Conservation (phyloP, 169 alveolate species). For the Perkinsus chesapeaki region DNA sequence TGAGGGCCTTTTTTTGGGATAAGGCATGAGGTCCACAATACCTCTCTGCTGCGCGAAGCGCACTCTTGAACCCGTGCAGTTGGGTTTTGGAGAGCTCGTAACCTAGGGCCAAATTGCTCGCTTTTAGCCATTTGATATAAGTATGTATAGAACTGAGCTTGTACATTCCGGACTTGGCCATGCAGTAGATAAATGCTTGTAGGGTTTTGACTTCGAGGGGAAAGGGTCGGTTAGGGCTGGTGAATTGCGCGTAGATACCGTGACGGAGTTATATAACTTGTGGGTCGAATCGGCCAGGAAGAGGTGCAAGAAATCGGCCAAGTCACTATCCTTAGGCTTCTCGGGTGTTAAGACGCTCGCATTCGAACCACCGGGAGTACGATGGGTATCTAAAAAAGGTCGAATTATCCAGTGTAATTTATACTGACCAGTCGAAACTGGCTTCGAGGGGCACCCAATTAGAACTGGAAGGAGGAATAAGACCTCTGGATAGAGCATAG, state of each 20-base stretch:
- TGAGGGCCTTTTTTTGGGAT: background rate
- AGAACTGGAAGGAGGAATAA: background rate
- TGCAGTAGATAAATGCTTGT: background rate
- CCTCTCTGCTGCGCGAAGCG: background rate
- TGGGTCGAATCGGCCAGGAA: background rate
- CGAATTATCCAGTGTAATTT: too few species aligned
- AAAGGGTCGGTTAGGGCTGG: background rate
- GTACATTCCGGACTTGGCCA: background rate
- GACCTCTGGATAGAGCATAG: background rate
- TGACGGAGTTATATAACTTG: background rate
- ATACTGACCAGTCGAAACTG: background rate
- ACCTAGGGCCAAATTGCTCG: background rate
- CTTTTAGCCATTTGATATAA: background rate
- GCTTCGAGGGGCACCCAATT: background rate
- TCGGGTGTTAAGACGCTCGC: background rate
- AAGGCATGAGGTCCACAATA: background rate
- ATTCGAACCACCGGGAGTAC: background rate
- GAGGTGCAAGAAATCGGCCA: background rate
- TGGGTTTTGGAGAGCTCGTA: background rate
- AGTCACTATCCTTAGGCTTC: background rate
- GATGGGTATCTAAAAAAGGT: background rate
- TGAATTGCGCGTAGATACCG: background rate
- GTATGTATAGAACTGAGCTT: background rate
- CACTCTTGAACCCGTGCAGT: background rate
- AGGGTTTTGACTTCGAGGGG: background rate